These are phyloP conservation scores for Gynochthodes officinalis DNA, from an alignment of 257 asterid genomes.

Conservation along the genomic window DNA sequence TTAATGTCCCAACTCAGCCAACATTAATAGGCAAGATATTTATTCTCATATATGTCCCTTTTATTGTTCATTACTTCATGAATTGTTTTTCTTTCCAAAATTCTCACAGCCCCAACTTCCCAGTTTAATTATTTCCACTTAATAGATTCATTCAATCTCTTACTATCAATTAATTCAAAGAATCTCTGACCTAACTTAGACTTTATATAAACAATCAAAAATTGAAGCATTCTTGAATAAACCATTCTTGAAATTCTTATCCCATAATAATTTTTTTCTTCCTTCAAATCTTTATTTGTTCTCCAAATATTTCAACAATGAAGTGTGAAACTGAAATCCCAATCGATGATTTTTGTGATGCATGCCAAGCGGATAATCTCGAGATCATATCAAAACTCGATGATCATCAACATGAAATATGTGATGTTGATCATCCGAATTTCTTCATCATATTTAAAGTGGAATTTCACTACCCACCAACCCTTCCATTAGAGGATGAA, in stretches of 20 bases:
- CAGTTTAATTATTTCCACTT: not conserved
- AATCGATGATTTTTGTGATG: slow-evolving; percentile 8
- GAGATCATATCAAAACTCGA: not conserved
- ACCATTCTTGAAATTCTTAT: not conserved
- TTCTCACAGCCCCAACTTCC: not conserved
- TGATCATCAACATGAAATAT: too few species aligned
- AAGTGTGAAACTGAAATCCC: not conserved
- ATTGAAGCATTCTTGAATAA: not conserved
- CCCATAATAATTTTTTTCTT: too few species aligned
- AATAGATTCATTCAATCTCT: not conserved
- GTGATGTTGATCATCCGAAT: not conserved
- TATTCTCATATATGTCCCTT: not conserved
- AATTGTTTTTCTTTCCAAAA: not conserved
- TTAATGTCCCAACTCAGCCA: not conserved
- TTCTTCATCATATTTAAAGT: slow-evolving; percentile 23
- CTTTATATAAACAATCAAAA: not conserved
- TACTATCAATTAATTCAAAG: not conserved
- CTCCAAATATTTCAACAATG: slow-evolving; percentile 5
- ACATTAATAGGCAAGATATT: not conserved
- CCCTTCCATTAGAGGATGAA: not conserved
- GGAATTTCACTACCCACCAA: slow-evolving; percentile 6
- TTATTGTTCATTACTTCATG: not conserved
- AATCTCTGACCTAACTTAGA: too few species aligned
- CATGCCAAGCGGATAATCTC: slow-evolving; percentile 11
- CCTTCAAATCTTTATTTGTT: too few species aligned